Evolutionary conservation across 768 basidiomycete genomes (phyloP), one percentile per base, ranked within the genome.

Genomic region (Dacryopinax spathularia): DNA sequence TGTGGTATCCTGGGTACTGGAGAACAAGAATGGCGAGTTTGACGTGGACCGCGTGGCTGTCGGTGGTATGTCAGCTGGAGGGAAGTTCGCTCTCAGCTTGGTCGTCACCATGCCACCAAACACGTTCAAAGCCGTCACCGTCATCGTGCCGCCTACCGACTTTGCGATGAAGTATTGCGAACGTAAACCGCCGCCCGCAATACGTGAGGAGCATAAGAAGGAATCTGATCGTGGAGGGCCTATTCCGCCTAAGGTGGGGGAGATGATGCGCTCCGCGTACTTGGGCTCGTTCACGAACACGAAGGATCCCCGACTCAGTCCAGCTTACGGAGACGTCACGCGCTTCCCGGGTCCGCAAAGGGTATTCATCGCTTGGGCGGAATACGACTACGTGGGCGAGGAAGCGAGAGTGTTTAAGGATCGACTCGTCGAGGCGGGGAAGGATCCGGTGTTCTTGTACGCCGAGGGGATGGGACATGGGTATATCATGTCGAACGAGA

Each of bases 381-480:
- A 62, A 31, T 62, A 43, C 35, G 62, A 62, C 27, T 43, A 39
- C n/a, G 25, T 62, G 37, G 37, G 33, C n/a, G 37, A 27, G 27
- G 39, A 39, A 39, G 36, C 36, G 15, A 18, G 44, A 25, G 25
- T 20, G 4, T n/a, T 62, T 9, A 43, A 33, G 22, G 37, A 39
- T 39, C 31, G 33, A 31, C 29, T 62, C n/a, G 22, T 39, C 20
- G 29, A 20, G 10, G 36, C 37, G 15, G 62, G 62, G 4, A 62
- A 62, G 15, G 62, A 62, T 5, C 37, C 43, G 7, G 37, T 41
- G 37, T n/a, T 41, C 20, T 41, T 62, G 62, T 39, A 41, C n/a
- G 43, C 33, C 13, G 62, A 62, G 37, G 62, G 62, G 13, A 43
- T 39, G 37, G 62, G 34, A 2, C 62, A 62, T 43, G 62, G 62